Percentiles rank a stretch among this genome's conserved stretches.
Evolutionary conservation across 176 grass and related monocot genomes (phyloP).

Genomic region (Carex littledalei): DNA sequence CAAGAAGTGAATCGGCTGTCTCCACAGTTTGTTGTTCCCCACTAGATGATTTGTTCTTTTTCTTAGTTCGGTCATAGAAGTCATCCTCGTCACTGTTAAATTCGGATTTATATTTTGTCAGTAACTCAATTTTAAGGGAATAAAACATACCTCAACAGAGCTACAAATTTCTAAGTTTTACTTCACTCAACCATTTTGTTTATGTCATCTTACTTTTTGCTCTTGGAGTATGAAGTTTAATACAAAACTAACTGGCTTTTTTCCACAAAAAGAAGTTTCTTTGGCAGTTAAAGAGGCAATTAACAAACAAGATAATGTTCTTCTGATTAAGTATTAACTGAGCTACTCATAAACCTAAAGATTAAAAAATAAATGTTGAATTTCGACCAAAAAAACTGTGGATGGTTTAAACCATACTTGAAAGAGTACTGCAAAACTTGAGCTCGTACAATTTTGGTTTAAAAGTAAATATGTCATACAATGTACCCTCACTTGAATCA

Average conservation of each 20-base stretch:
- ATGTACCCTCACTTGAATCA: not conserved
- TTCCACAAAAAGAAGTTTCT: not conserved
- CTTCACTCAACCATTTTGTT: not conserved
- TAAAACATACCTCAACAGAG: not conserved
- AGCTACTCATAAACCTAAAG: not conserved
- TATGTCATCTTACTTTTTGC: not conserved
- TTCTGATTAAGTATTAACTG: not conserved
- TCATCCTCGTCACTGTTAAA: slow-evolving; percentile 87
- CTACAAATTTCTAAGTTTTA: not conserved
- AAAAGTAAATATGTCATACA: not conserved
- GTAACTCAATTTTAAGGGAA: not conserved
- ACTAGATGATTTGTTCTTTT: slow-evolving; percentile 48
- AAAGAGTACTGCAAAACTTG: not conserved
- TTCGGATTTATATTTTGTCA: slow-evolving; percentile 5
- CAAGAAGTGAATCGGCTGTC: slow-evolving; percentile 91
- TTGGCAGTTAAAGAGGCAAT: not conserved
- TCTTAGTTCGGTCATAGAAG: slow-evolving; percentile 94
- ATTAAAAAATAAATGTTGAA: slow-evolving; percentile 14
- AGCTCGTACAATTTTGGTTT: not conserved
- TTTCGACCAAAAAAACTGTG: not conserved
- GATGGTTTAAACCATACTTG: not conserved
- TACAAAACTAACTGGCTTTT: not conserved
- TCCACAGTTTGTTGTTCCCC: slow-evolving; percentile 66
- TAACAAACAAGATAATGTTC: not conserved
- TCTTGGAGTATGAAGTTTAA: not conserved